Evolutionary conservation across 805 yeast genomes (phyloP), one percentile per base, ranked within the genome.

Genomic region (Debaryomyces hansenii): DNA sequence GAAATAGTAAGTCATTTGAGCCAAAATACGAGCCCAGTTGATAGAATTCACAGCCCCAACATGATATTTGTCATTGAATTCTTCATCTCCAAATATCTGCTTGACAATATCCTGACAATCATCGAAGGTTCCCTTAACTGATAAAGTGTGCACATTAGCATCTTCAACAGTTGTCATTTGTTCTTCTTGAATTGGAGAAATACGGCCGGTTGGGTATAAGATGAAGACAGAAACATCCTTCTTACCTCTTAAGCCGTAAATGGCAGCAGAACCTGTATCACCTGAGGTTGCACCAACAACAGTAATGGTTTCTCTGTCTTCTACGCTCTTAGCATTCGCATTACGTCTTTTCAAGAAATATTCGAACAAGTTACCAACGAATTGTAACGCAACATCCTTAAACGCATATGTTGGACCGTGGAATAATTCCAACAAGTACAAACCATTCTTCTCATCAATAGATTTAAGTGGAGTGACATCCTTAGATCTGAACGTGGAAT

Each of bases 331-430:
- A 52, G 78, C 75, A 41, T 60, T 64, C 6, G 73, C 69, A 62
- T 94, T 94, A 58, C 81, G 79, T 69, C 96, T 85, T 49, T 78
- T 74, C 58, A 94, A 74, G 70, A 94, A 94, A 70, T 80, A 94
- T 70, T 94, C 99, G 67, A 94, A 94, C 56, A 94, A 75, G 74
- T 94, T 94, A 57, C 99, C 99, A 41, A 94, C 95, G 67, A 94
- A 92, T 69, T 94, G 99, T 63, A 94, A 79, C 4, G 99, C 99
- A 53, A 94, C 99, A 66, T 94, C 99, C 70, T 94, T 94, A 78
- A 94, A 94, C 12, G 99, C 99, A 63, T 92, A 94, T 4, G 99
- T 94, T 53, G 99, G 99, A 32, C 99, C 99, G 64, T 94, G 99
- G 83, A 94, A 94, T 49, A 94, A 77, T 70, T 94, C 99, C 60